phyloP scores from a whole-genome alignment of 176 grass and related monocot species.

The Chloris gayana region DNA sequence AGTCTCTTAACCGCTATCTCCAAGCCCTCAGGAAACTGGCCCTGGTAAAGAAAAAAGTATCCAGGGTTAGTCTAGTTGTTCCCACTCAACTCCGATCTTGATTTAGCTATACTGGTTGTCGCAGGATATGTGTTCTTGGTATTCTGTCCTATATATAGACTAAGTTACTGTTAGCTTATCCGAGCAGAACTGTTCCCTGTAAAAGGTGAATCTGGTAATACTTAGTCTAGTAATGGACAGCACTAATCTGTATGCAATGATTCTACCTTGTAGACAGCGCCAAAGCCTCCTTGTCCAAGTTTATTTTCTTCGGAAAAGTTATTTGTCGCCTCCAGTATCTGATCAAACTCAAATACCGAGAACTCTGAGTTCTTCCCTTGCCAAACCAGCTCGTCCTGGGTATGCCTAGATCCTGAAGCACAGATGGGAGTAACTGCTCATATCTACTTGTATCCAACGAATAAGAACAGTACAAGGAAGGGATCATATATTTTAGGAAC shows the following conservation, averaged over 20 bases:
- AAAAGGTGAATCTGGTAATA: too few species aligned
- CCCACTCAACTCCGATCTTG: too few species aligned
- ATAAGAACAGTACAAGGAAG: background rate
- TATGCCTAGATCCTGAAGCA: background rate
- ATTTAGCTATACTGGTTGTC: too few species aligned
- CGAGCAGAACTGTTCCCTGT: too few species aligned
- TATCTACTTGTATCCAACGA: too few species aligned
- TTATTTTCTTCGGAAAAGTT: background rate
- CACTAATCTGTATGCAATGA: background rate
- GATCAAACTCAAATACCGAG: background rate
- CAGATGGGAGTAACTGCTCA: background rate
- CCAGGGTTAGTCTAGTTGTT: too few species aligned
- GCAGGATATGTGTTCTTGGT: too few species aligned
- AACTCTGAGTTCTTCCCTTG: background rate
- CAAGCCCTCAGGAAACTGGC: background rate
- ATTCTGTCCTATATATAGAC: too few species aligned
- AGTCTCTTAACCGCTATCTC: conserved; percentile 35
- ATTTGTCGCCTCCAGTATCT: background rate
- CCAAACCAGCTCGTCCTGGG: background rate
- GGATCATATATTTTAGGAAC: background rate
- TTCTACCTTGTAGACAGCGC: background rate
- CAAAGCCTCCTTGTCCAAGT: background rate
- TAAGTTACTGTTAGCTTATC: too few species aligned
- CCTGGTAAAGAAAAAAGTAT: background rate
- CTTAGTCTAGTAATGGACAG: too few species aligned